Percentiles rank a stretch among this genome's conserved stretches.
Conservation (phyloP, 2,329 filamentous ascomycete genomes). For the Lachnellula hyalina region DNA sequence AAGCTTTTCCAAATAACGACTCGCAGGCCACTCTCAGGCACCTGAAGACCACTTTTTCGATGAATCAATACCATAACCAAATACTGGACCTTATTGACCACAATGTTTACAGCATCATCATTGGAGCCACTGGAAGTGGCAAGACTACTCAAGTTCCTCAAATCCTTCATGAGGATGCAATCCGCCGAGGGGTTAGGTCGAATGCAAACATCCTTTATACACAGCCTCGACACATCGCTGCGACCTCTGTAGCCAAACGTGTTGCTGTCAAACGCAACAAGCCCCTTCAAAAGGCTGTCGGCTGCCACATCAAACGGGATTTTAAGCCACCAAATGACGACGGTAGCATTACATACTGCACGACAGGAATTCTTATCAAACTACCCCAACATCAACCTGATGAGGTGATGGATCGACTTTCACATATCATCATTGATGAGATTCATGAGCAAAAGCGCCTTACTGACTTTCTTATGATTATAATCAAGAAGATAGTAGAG, state of each 20-base stretch:
- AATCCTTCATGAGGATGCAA: constrained; percentile 86
- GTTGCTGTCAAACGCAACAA: constrained; percentile 85
- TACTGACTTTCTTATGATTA: constrained; percentile 85
- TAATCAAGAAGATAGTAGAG: constrained; percentile 78
- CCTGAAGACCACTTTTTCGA: constrained; percentile 50
- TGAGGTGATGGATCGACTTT: constrained; percentile 79
- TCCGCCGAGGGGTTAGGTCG: constrained; percentile 64
- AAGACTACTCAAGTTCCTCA: constrained; percentile 96
- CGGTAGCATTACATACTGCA: constrained; percentile 82
- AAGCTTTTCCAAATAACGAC: not conserved
- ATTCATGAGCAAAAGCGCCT: constrained; percentile 91
- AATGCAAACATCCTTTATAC: constrained; percentile 87
- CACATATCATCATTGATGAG: constrained; percentile 89
- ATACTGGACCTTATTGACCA: constrained; percentile 74
- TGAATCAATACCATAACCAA: constrained; percentile 78
- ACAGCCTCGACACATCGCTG: constrained; percentile 89
- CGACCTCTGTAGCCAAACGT: constrained; percentile 83
- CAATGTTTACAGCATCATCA: constrained; percentile 87
- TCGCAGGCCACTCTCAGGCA: not conserved
- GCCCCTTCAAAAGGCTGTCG: constrained; percentile 75
- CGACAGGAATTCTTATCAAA: constrained; percentile 82
- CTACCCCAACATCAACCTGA: constrained; percentile 74
- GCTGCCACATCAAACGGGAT: constrained; percentile 84
- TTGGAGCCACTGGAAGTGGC: constrained; percentile 89
- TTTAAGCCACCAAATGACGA: constrained; percentile 60